Evolutionary conservation across 768 basidiomycete species (phyloP).

Genomic region (Imleria badia): DNA sequence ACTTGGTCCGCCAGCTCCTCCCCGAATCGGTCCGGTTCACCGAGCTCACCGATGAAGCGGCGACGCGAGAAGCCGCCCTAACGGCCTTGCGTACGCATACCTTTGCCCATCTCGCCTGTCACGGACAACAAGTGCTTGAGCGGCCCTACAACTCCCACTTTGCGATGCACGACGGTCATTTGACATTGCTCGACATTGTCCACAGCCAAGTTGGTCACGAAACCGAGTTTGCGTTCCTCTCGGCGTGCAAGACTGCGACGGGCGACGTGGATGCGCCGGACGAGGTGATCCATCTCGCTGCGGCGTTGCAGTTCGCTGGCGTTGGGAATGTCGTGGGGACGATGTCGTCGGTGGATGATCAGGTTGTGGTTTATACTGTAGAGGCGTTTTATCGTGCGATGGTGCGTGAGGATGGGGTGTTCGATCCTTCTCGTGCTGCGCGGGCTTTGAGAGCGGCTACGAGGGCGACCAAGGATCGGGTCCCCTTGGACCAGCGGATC

Average conservation of each 20-base stretch:
- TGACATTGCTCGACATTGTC: conserved; percentile 28
- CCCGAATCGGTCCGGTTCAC: conserved; percentile 8
- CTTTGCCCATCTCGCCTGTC: conserved; percentile 30
- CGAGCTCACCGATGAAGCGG: conserved; percentile 9
- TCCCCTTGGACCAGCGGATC: conserved; percentile 23
- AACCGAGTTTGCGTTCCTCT: conserved; percentile 31
- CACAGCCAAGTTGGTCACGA: conserved; percentile 3
- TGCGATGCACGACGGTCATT: conserved; percentile 12
- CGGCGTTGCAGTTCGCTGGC: conserved; percentile 31
- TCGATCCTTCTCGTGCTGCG: conserved; percentile 18
- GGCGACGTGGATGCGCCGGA: conserved; percentile 25
- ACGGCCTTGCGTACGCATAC: conserved; percentile 13
- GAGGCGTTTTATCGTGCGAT: conserved; percentile 21
- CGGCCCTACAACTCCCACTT: conserved; percentile 22
- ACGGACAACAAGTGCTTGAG: conserved; percentile 16
- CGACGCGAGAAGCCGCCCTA: conserved; percentile 13
- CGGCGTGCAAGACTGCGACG: conserved; percentile 31
- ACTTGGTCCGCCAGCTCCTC: conserved; percentile 8
- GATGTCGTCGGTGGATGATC: conserved; percentile 31
- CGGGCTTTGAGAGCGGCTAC: conserved; percentile 14
- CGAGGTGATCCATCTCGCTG: conserved; percentile 32
- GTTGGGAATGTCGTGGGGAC: conserved; percentile 30
- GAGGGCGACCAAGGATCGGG: conserved; percentile 2
- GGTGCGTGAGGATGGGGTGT: conserved; percentile 10
- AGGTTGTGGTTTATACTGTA: conserved; percentile 12